Evolutionary conservation across 768 basidiomycete species (phyloP), one percentile per base, ranked within the genome.

Genomic region (Termitomyces sp.): DNA sequence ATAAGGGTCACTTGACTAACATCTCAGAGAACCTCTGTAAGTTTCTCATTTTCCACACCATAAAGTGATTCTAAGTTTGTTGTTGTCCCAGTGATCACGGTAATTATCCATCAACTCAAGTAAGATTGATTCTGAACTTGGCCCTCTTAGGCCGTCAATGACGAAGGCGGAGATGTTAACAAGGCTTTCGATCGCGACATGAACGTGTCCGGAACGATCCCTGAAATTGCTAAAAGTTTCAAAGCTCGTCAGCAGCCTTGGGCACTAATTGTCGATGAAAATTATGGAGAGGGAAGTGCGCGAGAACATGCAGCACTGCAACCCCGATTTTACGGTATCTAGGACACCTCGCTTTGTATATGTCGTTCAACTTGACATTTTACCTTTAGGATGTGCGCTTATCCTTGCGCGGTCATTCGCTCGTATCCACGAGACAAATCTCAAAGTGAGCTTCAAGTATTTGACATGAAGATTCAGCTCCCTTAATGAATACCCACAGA

Each of bases 251-350:
- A 79, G 22, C 89, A 95, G 74, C 91, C 95, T 0, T 99, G 95
- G 95, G 88, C 95, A 57, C 72, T 98, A 46, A 75, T 99, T 34
- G 96, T 98, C 1, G 95, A 97, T 67, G 95, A 98, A 9, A 97
- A 96, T 69, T 96, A 98, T 69, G 97, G 97, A 2, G 97, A 99
- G 72, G 97, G 97, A 30, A 95, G 93, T 65, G 97, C 97, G 8
- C 85, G 97, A 55, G 97, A 99, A 73, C 97, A 99, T 71, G 97
- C 97, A 36, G 95, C 97, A 22, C 79, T 99, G 34, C 96, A 98
- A 69, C 97, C 97, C 26, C 84, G 97, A 20, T 97, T 95, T 76
- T 95, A 93, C 63, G 93, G 91, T 87, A 65, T 44, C 73, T 64
- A 22, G 43, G 56, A 20, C 1, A 10, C 36, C 18, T 30, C 37